Evolutionary conservation across 495 filamentous ascomycete genomes (phyloP), one percentile per base, ranked within the genome.

Genomic region (Aspergillus taichungensis): DNA sequence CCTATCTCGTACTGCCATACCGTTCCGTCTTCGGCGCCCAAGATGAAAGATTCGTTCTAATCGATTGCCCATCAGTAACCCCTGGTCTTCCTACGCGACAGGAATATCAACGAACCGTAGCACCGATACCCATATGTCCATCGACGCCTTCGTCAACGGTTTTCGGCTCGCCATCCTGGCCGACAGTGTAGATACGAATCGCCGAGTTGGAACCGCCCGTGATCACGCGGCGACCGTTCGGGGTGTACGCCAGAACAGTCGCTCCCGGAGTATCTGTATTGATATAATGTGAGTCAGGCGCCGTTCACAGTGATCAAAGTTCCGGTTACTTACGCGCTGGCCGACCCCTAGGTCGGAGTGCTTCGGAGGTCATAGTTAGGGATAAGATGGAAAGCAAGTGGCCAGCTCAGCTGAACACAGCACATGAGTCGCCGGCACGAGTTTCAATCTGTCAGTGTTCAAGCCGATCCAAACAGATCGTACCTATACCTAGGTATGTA

Each of bases 141-240:
- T 94, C 90, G 43, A 82, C 78, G 43, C 82, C 87, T 46, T 92
- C 86, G 56, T 98, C 92, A 29, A 98, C 82, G 30, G 85, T 94
- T 43, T 75, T 78, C 9, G 92, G 92, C 56, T 96, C 92, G 39
- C 87, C 90, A 68, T 94, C 87, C 13, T 82, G 87, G 34, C 85
- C 89, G 11, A 88, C 89, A 40, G 82, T 84, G 71, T 91, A 98
- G 39, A 96, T 78, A 28, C 92, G 84, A 54, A 94, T 85, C 12
- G 84, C 83, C 55, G 90, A 87, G 64, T 97, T 95, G 30, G 85
- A 83, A 31, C 92, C 92, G 42, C 83, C 88, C 9, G 92, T 98
- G 48, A 97, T 74, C 9, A 87, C 64, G 41, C 76, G 74, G 57
- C 69, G 75, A 12, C 84, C 83, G 51, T 87, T 72, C 2, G 83